Base-by-base conservation (phyloP, 2,329 filamentous ascomycete species). In the Coleophoma cylindrospora region DNA sequence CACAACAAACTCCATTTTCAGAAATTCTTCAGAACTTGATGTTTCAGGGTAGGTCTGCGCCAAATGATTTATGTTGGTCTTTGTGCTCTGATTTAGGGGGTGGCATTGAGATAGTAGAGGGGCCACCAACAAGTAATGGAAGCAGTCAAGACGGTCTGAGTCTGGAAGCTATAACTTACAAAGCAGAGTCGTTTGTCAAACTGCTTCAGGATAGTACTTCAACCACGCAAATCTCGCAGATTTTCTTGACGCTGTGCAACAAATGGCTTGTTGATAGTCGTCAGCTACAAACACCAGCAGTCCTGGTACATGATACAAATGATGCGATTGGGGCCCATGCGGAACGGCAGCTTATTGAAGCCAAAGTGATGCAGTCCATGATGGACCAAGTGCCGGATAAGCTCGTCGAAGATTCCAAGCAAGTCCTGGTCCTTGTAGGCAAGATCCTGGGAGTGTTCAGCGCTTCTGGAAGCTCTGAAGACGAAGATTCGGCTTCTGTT, bases 351-450 rank as follows among this genome's bases (percentile, higher is more conserved):
- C 67, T 90, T 1, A 65, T 77, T 6, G 75, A 86, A 54, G 73
- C 83, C 5, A 81, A 81, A 45, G 66, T 88, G 1, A 71, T 89
- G 8, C 83, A 87, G 59, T 77, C 75, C 34, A 75, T 90, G 67
- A 80, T 89, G 65, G 77, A 80, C 21, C 75, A 71, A 43, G 76
- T 84, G 43, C 77, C 83, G 1, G 78, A 84, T 19, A 82, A 80
- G 54, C 73, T 90, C 12, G 77, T 86, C 32, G 76, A 74, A 33
- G 78, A 82, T 50, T 84, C 86, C 2, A 76, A 76, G 40, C 81
- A 87, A 57, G 74, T 88, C 7, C 68, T 90, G 2, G 77, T 82
- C 43, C 73, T 91, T 2, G 76, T 85, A 45, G 72, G 73, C 46
- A 77, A 86, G 49, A 74, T 90, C 0, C 64, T 90, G 1, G 48